phyloP scores from a whole-genome alignment of 1,284 basidiomycete species.

The Cystobasidium pallidum region DNA sequence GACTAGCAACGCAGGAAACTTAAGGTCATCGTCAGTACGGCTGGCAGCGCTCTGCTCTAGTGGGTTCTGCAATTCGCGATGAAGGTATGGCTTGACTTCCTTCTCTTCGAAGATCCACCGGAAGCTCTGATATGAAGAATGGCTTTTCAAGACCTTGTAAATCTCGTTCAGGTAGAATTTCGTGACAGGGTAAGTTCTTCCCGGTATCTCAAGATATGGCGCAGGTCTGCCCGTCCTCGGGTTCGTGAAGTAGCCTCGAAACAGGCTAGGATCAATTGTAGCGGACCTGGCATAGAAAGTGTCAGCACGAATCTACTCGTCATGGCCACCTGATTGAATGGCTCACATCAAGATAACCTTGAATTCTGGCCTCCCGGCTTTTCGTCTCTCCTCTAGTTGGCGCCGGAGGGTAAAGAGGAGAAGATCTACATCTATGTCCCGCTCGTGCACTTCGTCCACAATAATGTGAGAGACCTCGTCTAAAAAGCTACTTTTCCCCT shows the following conservation, averaged over 20 bases:
- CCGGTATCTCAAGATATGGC: constrained; percentile 81
- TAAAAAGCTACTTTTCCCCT: constrained; percentile 71
- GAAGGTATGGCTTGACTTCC: constrained; percentile 75
- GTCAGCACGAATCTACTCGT: constrained; percentile 64
- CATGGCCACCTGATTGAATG: constrained; percentile 65
- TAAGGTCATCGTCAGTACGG: constrained; percentile 59
- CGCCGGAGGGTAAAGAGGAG: constrained; percentile 88
- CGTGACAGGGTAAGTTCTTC: constrained; percentile 75
- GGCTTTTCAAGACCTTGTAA: constrained; percentile 62
- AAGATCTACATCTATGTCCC: constrained; percentile 74
- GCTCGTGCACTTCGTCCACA: constrained; percentile 86
- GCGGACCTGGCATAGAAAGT: constrained; percentile 63
- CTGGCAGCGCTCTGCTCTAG: constrained; percentile 49
- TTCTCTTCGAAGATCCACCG: constrained; percentile 77
- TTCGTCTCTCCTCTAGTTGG: constrained; percentile 72
- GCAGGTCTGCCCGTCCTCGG: constrained; percentile 78
- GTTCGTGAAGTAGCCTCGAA: constrained; percentile 75
- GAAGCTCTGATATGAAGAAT: constrained; percentile 55
- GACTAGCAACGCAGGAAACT: constrained; percentile 80
- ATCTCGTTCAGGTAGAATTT: constrained; percentile 82
- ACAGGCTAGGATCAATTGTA: constrained; percentile 84
- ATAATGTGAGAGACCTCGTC: constrained; percentile 78
- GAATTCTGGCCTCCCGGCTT: constrained; percentile 76
- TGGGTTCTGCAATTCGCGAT: constrained; percentile 67
- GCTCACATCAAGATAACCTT: constrained; percentile 52